Evolutionary conservation across 208 protist genomes (phyloP), one percentile per base, ranked within the genome.

Genomic region (Hexamita inflata): DNA sequence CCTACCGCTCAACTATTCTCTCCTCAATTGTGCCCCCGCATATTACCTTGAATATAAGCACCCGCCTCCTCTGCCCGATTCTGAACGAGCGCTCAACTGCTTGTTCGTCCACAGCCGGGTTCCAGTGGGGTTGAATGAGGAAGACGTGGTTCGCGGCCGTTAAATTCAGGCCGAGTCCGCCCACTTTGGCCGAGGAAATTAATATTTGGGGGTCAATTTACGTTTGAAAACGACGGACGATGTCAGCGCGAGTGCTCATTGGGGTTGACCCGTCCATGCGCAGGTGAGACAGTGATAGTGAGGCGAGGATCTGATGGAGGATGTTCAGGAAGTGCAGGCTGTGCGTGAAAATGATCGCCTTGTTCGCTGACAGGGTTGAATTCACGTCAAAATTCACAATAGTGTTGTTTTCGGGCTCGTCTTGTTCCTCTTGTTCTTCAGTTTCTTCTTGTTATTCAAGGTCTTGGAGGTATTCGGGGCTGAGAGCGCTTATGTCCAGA

Each of bases 141-240:
- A 70, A 45, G 35, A 70, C 64, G 38, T 70, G 64, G n/a, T 70
- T 70, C 9, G 64, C 64, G 9, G 64, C 2, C 28, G 64, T 70
- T 2, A 70, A 34, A 45, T 70, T 70, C 4, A 70, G 64, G 4
- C 64, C 64, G 24, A 70, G 7, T 45, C 64, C 64, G 7, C 64
- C 64, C 4, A 70, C 64, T 15, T 34, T 7, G 11, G 64, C 9
- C 9, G 64, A 45, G 2, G 38, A 38, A 38, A 70, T 7, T 9
- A 70, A n/a, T 28, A 70, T n/a, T 15, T 38, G 35, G 42, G 26
- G 7, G 2, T 57, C 4, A 15, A 15, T 2, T 30, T 70, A n/a
- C 29, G 60, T 66, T 45, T 35, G 7, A 49, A 70, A 70, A n/a
- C 4, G 15, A 15, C 9, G 9, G 15, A 70, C 38, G 7, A 70